These are phyloP conservation scores for Geotrichum bryndzae DNA, from an alignment of 1,139 yeast genomes.

Conservation along the genomic window DNA sequence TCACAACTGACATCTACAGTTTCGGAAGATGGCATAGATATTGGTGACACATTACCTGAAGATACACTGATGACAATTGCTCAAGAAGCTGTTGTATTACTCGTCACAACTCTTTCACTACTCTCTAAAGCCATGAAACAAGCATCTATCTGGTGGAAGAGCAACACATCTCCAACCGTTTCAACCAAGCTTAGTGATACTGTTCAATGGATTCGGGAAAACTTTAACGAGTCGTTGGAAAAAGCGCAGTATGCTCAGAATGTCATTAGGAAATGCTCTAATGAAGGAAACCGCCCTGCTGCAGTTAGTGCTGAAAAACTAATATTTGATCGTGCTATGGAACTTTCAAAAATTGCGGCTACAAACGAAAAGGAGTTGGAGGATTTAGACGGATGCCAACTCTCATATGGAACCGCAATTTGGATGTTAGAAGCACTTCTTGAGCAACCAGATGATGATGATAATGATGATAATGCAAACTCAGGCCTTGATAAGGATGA, in stretches of 20 bases:
- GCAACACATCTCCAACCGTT: slow-evolving; percentile 24
- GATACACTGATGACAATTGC: slow-evolving; percentile 56
- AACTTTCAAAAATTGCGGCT: slow-evolving; percentile 87
- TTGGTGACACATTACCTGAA: slow-evolving; percentile 1
- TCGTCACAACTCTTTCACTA: slow-evolving; percentile 74
- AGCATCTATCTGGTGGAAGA: slow-evolving; percentile 85
- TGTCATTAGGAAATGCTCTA: slow-evolving; percentile 25
- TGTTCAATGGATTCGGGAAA: slow-evolving; percentile 89
- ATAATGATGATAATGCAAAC: slow-evolving; percentile 26
- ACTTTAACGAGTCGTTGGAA: slow-evolving; percentile 81
- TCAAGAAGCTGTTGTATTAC: slow-evolving; percentile 79
- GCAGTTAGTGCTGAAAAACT: slow-evolving; percentile 68
- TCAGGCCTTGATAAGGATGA: slow-evolving; percentile 29
- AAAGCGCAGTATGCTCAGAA: slow-evolving; percentile 73
- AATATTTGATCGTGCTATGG: slow-evolving; percentile 87
- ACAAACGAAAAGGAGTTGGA: slow-evolving; percentile 67
- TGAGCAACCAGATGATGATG: slow-evolving; percentile 34
- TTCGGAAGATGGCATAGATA: slow-evolving; percentile 26
- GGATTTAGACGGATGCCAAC: slow-evolving; percentile 73
- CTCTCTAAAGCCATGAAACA: slow-evolving; percentile 79
- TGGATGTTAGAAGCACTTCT: slow-evolving; percentile 92
- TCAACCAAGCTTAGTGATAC: slow-evolving; percentile 59
- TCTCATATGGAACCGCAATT: slow-evolving; percentile 82
- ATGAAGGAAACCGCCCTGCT: slow-evolving; percentile 17
- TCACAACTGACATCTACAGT: slow-evolving; percentile 62